A percentile compares a stretch with the other conserved stretches of the same genome.
Conservation (phyloP, 192 early-diverging fungal genomes). For the Borealophlyctis nickersoniae region DNA sequence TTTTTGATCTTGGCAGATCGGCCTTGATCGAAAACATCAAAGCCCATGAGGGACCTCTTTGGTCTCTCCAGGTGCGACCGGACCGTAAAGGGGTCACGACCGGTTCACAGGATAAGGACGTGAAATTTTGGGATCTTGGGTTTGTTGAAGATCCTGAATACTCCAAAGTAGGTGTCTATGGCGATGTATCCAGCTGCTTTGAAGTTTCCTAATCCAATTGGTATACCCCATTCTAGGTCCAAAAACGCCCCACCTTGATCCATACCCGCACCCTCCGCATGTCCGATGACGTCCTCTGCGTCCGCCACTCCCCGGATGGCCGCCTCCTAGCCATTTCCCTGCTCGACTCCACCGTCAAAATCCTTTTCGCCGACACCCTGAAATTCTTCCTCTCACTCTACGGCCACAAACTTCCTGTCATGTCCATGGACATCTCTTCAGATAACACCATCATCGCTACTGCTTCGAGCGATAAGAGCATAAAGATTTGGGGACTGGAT, state of each 20-base stretch:
- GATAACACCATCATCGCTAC: conserved; percentile 89
- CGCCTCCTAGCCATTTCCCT: conserved; percentile 86
- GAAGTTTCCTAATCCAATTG: neutral
- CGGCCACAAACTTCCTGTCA: conserved; percentile 96
- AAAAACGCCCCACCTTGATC: conserved; percentile 68
- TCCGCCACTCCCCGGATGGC: conserved; percentile 80
- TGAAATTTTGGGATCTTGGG: conserved; percentile 98
- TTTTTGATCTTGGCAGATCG: conserved; percentile 86
- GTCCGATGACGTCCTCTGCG: conserved; percentile 89
- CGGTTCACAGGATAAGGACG: conserved; percentile 89
- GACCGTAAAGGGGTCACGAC: conserved; percentile 87
- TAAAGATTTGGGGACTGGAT: conserved; percentile 98
- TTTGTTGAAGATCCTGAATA: conserved; percentile 56
- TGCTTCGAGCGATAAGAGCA: conserved; percentile 94
- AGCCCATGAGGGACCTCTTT: conserved; percentile 87
- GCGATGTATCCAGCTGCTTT: neutral
- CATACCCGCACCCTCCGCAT: conserved; percentile 91
- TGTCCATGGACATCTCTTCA: conserved; percentile 97
- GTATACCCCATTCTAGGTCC: neutral
- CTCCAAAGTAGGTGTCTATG: conserved; percentile 5
- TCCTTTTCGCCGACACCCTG: conserved; percentile 93
- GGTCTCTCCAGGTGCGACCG: conserved; percentile 80
- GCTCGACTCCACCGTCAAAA: conserved; percentile 93
- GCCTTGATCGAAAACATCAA: conserved; percentile 81
- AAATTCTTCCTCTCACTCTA: conserved; percentile 97